Evolutionary conservation across 192 early-diverging fungal species (phyloP).

Genomic region (Funneliformis mosseae): DNA sequence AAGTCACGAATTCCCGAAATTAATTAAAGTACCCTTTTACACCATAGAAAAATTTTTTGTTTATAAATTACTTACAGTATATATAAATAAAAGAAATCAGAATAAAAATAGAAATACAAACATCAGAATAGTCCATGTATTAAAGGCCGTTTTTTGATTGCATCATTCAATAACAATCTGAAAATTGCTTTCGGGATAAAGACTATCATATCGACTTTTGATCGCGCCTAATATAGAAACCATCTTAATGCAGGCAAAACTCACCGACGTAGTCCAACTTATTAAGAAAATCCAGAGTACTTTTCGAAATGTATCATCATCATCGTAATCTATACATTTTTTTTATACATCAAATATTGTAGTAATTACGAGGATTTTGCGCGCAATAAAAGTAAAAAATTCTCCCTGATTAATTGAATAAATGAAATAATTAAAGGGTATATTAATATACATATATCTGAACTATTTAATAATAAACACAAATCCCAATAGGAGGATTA

Average conservation of each 20-base stretch:
- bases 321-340: constrained; percentile 66
- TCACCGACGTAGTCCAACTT: constrained; percentile 70
- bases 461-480: background rate
- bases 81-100: background rate
- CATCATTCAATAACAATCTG: constrained; percentile 39
- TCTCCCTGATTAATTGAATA: constrained; percentile 4
- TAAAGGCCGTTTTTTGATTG: constrained; percentile 51
- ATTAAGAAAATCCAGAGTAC: constrained; percentile 59
- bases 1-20: constrained; percentile 18
- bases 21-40: constrained; percentile 18
- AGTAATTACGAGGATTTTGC: constrained; percentile 62
- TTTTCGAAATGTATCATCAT: constrained; percentile 54
- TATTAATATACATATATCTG: background rate
- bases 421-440: background rate
- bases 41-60: background rate
- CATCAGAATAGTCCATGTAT: constrained; percentile 61
- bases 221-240: constrained; percentile 53
- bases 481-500: background rate
- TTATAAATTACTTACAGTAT: background rate
- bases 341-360: constrained; percentile 61
- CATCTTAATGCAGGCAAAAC: constrained; percentile 56
- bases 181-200: constrained; percentile 33
- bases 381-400: constrained; percentile 54
- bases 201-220: constrained; percentile 47
- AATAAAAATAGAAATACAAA: constrained; percentile 27